Conservation (phyloP, 2,329 filamentous ascomycete genomes). For the Leptographium wingfieldii region DNA sequence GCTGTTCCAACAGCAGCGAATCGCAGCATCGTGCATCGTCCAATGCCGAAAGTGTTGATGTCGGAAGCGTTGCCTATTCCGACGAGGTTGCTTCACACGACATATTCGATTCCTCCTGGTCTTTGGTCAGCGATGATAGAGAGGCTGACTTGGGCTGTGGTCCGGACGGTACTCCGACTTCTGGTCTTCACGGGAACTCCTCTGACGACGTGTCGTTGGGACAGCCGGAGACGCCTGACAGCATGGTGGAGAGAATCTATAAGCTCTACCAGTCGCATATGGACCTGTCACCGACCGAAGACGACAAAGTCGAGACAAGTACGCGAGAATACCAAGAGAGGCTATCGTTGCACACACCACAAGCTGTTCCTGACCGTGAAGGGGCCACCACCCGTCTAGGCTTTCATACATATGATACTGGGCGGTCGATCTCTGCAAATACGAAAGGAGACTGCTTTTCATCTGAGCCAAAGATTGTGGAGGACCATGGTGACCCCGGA, state of each 20-base stretch:
- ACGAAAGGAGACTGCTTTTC: background rate
- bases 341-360: background rate
- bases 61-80: background rate
- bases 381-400: slow-evolving; percentile 4
- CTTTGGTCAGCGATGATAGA: background rate
- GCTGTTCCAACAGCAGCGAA: background rate
- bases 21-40: background rate
- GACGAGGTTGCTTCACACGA: background rate
- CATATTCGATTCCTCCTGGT: background rate
- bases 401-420: background rate
- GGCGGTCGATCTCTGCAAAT: background rate
- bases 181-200: background rate
- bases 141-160: background rate
- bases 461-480: background rate
- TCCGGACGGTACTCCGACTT: background rate
- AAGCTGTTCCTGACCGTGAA: background rate
- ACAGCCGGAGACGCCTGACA: slow-evolving; percentile 14
- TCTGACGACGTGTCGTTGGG: background rate
- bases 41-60: background rate
- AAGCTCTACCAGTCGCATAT: slow-evolving; percentile 17
- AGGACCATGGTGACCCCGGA: background rate
- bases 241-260: slow-evolving; percentile 21
- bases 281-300: slow-evolving; percentile 2
- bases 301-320: background rate
- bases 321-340: background rate